phyloP scores from a whole-genome alignment of 805 yeast genomes.

The Saturnispora galanensis region DNA sequence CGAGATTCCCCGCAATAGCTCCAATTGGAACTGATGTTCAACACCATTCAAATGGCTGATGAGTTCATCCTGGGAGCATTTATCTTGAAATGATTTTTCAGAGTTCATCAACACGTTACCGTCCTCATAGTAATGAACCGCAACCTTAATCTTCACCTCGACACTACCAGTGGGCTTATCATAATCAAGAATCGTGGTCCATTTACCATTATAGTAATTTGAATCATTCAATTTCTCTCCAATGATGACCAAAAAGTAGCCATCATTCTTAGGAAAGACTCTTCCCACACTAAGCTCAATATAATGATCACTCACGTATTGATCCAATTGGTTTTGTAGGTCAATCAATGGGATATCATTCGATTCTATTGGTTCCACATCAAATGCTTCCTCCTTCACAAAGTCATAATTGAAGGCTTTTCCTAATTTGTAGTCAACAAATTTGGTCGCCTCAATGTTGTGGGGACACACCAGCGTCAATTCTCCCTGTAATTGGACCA shows the following conservation, averaged over 20 bases:
- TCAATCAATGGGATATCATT: slow-evolving; percentile 4
- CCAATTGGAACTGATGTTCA: slow-evolving; percentile 53
- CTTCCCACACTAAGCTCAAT: slow-evolving; percentile 45
- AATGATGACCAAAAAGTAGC: slow-evolving; percentile 40
- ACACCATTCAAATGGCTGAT: slow-evolving; percentile 40
- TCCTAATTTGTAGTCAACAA: slow-evolving; percentile 41
- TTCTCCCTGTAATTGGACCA: slow-evolving; percentile 21
- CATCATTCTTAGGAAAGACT: slow-evolving; percentile 34
- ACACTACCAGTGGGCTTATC: slow-evolving; percentile 27
- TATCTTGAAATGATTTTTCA: slow-evolving; percentile 24
- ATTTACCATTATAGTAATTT: slow-evolving; percentile 83
- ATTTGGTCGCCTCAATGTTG: slow-evolving; percentile 41
- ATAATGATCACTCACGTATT: slow-evolving; percentile 56
- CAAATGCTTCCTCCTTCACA: slow-evolving; percentile 36
- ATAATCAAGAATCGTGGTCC: slow-evolving; percentile 61
- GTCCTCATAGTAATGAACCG: slow-evolving; percentile 90
- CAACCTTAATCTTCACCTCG: slow-evolving; percentile 50
- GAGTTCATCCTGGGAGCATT: slow-evolving; percentile 15
- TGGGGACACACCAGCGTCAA: slow-evolving; percentile 36
- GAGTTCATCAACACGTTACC: slow-evolving; percentile 81
- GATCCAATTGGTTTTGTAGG: slow-evolving; percentile 26
- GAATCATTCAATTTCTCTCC: slow-evolving; percentile 65
- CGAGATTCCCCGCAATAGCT: slow-evolving; percentile 52
- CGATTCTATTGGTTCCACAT: slow-evolving; percentile 33
- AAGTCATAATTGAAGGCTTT: slow-evolving; percentile 53